Base-by-base conservation (phyloP, 2,329 filamentous ascomycete genomes). In the Clarireedia paspali region DNA sequence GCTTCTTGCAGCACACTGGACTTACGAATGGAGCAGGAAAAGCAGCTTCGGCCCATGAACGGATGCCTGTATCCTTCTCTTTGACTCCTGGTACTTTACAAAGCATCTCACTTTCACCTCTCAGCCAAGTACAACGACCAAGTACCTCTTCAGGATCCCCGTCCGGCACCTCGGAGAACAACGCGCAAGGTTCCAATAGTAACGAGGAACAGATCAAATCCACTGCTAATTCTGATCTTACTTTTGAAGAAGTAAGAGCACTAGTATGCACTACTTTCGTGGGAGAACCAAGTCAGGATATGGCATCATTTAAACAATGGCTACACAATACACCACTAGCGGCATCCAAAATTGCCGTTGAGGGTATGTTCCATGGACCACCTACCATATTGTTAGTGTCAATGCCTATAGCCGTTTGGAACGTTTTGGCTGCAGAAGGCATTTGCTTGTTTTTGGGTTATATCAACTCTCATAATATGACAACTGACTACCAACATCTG, bases 331-430 rank as follows among this genome's bases (percentile, higher is more conserved):
- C 77, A 1, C 80, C 82, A 1, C 70, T 77, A 0, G 74, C 80
- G 3, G 78, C 79, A 1, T 75, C 78, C 15, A 82, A 80, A 62
- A 81, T 86, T 56, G 75, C 78, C 6, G 81, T 86, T 4, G 83
- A 86, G 65, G 83, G 82, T 61, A 85, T 86, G 80, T 86, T 86
- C 60, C 71, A 85, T 17, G 83, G 83, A 0, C 83, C 83, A 0
- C 82, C 83, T 1, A 85, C 83, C 0, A 84, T 85, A 73, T 70
- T 86, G 7, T 71, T 86, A 30, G 82, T 86, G 53, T 85, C 83
- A 4, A 85, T 86, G 79, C 82, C 83, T 4, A 75, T 79, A 56
- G 75, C 77, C 5, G 75, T 86, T 14, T 86, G 82, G 81, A 82
- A 79, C 60, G 75, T 84, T 23, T 79, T 86, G 6, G 80, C 84